A percentile compares a stretch with the other conserved stretches of the same genome.
Conservation (phyloP, 805 yeast genomes). For the Lachancea kluyveri region DNA sequence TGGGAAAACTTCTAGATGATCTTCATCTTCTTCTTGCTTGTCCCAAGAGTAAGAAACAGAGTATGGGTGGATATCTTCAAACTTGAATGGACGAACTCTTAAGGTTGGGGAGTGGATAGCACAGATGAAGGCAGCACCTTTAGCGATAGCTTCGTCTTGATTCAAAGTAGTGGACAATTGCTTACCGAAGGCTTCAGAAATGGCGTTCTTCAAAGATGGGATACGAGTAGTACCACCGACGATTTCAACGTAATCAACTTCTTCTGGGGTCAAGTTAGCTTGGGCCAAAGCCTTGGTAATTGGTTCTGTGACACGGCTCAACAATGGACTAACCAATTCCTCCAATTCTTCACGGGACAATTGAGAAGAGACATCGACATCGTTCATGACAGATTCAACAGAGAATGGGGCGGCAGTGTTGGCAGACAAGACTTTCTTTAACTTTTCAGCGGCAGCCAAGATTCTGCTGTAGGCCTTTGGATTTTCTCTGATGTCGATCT, state of each 20-base stretch:
- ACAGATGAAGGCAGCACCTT: conserved; percentile 98
- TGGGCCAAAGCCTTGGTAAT: conserved; percentile 73
- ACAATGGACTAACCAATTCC: conserved; percentile 76
- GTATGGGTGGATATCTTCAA: conserved; percentile 88
- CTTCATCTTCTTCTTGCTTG: conserved; percentile 83
- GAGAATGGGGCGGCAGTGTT: conserved; percentile 90
- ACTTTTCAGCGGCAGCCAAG: conserved; percentile 81
- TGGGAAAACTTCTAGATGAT: conserved; percentile 95
- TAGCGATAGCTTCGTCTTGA: conserved; percentile 98
- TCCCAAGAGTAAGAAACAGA: conserved; percentile 96
- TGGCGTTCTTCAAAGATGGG: conserved; percentile 80
- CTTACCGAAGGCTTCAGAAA: conserved; percentile 76
- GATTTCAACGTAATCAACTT: conserved; percentile 86
- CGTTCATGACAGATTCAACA: conserved; percentile 95
- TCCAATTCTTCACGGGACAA: conserved; percentile 89
- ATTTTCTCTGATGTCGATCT: conserved; percentile 85
- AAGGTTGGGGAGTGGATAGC: conserved; percentile 98
- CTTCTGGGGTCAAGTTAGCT: conserved; percentile 67
- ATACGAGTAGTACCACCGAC: conserved; percentile 99
- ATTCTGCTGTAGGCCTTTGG: conserved; percentile 95
- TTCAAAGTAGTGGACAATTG: conserved; percentile 88
- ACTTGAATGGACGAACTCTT: conserved; percentile 97
- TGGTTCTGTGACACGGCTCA: conserved; percentile 71
- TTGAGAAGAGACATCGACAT: conserved; percentile 87
- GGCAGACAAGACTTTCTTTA: conserved; percentile 95